Evolutionary conservation across 345 rosid species (phyloP), one percentile per base, ranked within the genome.

Genomic region (Iberis pinnata): DNA sequence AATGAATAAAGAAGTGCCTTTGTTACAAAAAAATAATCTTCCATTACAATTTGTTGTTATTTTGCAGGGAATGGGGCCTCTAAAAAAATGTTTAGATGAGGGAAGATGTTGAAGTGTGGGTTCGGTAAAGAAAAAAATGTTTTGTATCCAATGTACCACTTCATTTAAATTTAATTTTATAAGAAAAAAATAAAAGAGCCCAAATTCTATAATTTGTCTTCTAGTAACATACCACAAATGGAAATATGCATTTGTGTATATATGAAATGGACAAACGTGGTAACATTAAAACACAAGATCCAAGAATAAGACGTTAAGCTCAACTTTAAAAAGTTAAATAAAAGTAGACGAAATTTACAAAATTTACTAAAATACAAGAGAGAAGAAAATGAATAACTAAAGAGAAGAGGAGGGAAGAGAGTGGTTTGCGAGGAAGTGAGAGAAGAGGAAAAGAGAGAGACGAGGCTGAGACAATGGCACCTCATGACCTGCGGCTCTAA

Each of bases 401-500:
- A 61, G 37, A 32, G 64, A 51, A 20, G 54, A 59, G 9, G 65
- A 67, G 18, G 71, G 71, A 38, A 67, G 71, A 14, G 60, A 15
- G 37, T 67, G 71, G 56, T 68, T 54, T 12, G 67, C 61, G 0
- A 68, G 62, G 41, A 68, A 68, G 44, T 68, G 72, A 8, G 62
- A 17, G 76, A 78, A 74, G 53, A 81, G 75, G 62, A 69, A 67
- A 65, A 76, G 68, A 55, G 81, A 71, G 37, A 77, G 46, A 36
- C 54, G 54, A 35, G 88, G 84, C 67, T 72, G 81, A 45, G 78
- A 66, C 27, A 78, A n/a, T 16, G 88, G 88, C 49, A 78, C 88
- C 63, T 81, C 88, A 57, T 81, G 88, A 8, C 88, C 84, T 0
- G 88, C 88, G 50, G 77, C 84, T 64, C 88, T 72, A 2, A 81